Base-by-base conservation (phyloP, 2,329 filamentous ascomycete species). In the Drechslera avenae region DNA sequence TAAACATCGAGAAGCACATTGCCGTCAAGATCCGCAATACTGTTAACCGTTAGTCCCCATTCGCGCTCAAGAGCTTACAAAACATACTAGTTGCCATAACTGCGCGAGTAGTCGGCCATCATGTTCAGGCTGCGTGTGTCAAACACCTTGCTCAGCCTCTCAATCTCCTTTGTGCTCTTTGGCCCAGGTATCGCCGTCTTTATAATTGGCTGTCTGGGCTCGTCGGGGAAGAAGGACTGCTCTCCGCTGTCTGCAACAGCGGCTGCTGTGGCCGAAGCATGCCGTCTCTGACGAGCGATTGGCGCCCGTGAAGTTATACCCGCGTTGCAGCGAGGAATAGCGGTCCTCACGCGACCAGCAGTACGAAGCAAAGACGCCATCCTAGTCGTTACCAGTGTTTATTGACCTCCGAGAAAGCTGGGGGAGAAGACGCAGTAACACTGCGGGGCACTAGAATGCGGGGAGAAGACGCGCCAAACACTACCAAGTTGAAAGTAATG, bases 51-150 rank as follows among this genome's bases (percentile, higher is more conserved):
- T 32, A 64, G 36, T 32, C 16, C 30, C 2, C 6, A 14, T 23
- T n/a, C 6, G 1, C 9, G 4, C 4, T 10, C 21, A 18, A 6
- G n/a, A 34, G 3, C 16, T 39, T 28, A 28, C 9, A 2, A 9
- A 35, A 10, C 65, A 26, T 76, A 81, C 79, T 95, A 96, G 79
- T 96, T 96, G 67, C 91, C 91, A 41, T 65, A 68, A 59, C 72
- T 74, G 44, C 55, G 60, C 41, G 58, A 56, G 52, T 74, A 75
- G 48, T 76, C 64, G 36, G 67, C 65, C 69, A 75, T 74, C 73
- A 76, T 75, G 79, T 94, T 95, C 78, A 93, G 77, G 75, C 87
- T 91, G 55, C 91, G 83, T 4, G 89, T 93, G 73, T 96, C 91
- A 68, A 94, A 95, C 52, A 95, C 88, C 68, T 86, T 79, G 75